Evolutionary conservation across 176 grass and related monocot species (phyloP), one percentile per base, ranked within the genome.

Genomic region (Phoenix dactylifera): DNA sequence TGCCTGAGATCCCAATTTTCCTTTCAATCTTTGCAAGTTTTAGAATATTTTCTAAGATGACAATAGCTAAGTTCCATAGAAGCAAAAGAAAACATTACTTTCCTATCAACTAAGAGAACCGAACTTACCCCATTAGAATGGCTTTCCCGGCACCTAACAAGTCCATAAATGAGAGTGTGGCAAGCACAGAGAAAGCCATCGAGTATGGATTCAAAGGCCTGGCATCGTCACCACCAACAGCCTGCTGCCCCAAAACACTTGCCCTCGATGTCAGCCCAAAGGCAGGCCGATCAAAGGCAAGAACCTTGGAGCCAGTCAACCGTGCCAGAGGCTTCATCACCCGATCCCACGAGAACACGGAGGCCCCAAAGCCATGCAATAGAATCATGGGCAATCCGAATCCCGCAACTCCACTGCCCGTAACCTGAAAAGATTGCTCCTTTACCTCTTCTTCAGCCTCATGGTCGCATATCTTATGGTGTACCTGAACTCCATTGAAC

Each of bases 301-400:
- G 81, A 58, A 97, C 93, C 63, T 97, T 85, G 7, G 84, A 83
- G 20, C 87, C 68, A 3, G 16, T 74, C 15, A 85, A 22, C 61
- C 63, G 48, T 16, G 84, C 75, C 20, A 92, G 74, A 0, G 81
- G 78, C 58, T 78, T 78, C 93, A 85, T 85, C 28, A 92, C 71
- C 5, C 77, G 64, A 56, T 55, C 78, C 87, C 87, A 97, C 24
- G 93, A 92, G 71, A 97, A 97, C 22, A 90, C 30, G 0, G 93
- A 97, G 9, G 93, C 87, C 7, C 93, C 87, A 22, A 97, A 97
- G 20, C 93, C 93, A 18, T 97, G 87, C 26, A 97, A 76, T 1
- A 97, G 78, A 39, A 91, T 50, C 23, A 85, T 54, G 19, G 87
- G 87, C 53, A 91, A 64, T 30, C 65, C 56, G 26, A 80, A 57